Conservation (phyloP, 2,329 filamentous ascomycete genomes). For the Orbilia brochopaga region DNA sequence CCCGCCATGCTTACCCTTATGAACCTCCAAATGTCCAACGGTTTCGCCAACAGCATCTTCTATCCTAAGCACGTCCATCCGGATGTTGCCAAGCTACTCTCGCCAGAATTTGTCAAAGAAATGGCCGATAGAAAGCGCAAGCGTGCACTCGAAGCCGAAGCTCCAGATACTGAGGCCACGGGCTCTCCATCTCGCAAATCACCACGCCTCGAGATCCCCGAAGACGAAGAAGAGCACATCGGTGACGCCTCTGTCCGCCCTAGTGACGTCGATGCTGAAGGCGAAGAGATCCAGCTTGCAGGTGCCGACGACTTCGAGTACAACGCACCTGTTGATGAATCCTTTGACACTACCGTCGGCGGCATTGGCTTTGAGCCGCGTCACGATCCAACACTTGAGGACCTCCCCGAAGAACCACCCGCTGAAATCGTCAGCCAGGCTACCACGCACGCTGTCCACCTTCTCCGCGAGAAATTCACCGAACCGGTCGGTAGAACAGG, state of each 20-base stretch:
- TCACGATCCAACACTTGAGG: constrained; percentile 72
- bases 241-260: constrained; percentile 60
- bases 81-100: constrained; percentile 90
- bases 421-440: constrained; percentile 63
- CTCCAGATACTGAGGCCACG: constrained; percentile 36
- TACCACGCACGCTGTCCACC: constrained; percentile 93
- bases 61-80: constrained; percentile 61
- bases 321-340: constrained; percentile 30
- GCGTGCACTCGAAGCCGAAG: constrained; percentile 60
- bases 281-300: constrained; percentile 58
- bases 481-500: constrained; percentile 62
- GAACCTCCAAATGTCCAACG: constrained; percentile 88
- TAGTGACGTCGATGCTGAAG: constrained; percentile 63
- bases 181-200: constrained; percentile 65
- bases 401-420: constrained; percentile 69
- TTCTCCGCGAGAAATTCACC: constrained; percentile 87
- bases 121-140: constrained; percentile 89
- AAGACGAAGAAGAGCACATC: constrained; percentile 69
- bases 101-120: constrained; percentile 77
- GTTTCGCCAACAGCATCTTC: constrained; percentile 70
- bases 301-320: constrained; percentile 59
- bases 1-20: constrained; percentile 84
- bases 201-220: constrained; percentile 68
- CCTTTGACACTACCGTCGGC: constrained; percentile 35
- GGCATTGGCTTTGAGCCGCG: constrained; percentile 77